Conservation (phyloP, 192 early-diverging fungal genomes). For the Umbelopsis sp. region DNA sequence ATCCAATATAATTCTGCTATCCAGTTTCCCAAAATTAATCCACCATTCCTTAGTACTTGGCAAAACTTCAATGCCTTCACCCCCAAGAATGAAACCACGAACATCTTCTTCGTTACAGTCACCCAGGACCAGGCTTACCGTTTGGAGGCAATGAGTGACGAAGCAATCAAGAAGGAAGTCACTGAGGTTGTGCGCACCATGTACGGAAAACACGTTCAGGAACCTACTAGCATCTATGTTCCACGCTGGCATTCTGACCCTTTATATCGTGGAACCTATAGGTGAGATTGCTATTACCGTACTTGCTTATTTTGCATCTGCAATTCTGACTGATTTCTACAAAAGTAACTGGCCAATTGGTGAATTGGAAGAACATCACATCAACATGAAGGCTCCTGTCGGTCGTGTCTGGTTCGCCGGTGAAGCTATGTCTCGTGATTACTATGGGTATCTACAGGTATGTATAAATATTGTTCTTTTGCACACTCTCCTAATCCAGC, state of each 20-base stretch:
- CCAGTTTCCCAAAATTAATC: not conserved
- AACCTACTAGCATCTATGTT: constrained; percentile 32
- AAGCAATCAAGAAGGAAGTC: constrained; percentile 29
- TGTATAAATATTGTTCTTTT: not conserved
- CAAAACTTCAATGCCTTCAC: constrained; percentile 37
- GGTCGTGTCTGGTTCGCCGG: constrained; percentile 43
- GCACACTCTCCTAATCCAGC: not conserved
- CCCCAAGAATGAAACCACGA: constrained; percentile 22
- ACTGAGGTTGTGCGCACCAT: constrained; percentile 33
- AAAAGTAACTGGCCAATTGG: constrained; percentile 44
- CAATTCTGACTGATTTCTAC: not conserved
- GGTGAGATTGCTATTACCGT: not conserved
- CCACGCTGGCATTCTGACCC: constrained; percentile 42
- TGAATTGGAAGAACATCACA: constrained; percentile 34
- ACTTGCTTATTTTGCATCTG: not conserved
- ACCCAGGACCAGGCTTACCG: constrained; percentile 33
- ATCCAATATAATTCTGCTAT: not conserved
- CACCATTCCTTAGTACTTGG: constrained; percentile 10
- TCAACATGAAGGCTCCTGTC: constrained; percentile 38
- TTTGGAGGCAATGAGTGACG: constrained; percentile 26
- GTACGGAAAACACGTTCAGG: constrained; percentile 33
- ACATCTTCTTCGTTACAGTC: constrained; percentile 38
- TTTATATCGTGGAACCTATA: constrained; percentile 38
- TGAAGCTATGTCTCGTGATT: constrained; percentile 33
- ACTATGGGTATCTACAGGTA: constrained; percentile 33